Evolutionary conservation across 2,329 filamentous ascomycete genomes (phyloP), one percentile per base, ranked within the genome.

Genomic region (Lomentospora prolificans): DNA sequence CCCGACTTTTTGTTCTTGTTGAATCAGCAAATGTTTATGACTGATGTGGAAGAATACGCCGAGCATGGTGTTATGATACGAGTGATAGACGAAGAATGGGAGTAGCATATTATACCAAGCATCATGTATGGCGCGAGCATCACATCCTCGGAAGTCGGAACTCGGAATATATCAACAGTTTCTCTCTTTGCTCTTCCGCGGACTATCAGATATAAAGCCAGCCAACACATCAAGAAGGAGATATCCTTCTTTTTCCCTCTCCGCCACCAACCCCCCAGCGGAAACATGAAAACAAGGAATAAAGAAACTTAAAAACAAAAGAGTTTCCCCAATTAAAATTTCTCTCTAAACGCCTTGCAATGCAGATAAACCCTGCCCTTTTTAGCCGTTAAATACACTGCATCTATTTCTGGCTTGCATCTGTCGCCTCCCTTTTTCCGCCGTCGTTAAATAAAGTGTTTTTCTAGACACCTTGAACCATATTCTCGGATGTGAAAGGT

Each of bases 271-370:
- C n/a, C n/a, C n/a, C n/a, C n/a, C n/a, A n/a, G n/a, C n/a, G n/a
- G n/a, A n/a, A n/a, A n/a, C n/a, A 33, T 12, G 12, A 33, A 12
- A 33, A 33, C 12, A 33, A 33, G 46, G 44, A 55, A 51, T 14
- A 25, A 30, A 56, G 39, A 57, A 54, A 30, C 33, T 51, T 27
- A 48, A 44, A 33, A 9, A 36, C 48, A 46, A 50, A 41, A 50
- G 22, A 36, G 41, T n/a, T 28, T 14, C 27, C 14, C 24, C 19
- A 19, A 33, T 50, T 28, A 14, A 33, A 33, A 33, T 36, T 22
- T 44, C 55, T 51, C 50, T 27, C 41, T 56, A 55, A 61, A 61
- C 59, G 59, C 59, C 59, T 56, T 61, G 58, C 58, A 60, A 61
- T 61, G 59, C 58, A 55, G 56, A 53, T 46, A 46, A 19, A 17